Evolutionary conservation across 2,329 filamentous ascomycete species (phyloP), one percentile per base, ranked within the genome.

Genomic region (Grosmannia clavigera): DNA sequence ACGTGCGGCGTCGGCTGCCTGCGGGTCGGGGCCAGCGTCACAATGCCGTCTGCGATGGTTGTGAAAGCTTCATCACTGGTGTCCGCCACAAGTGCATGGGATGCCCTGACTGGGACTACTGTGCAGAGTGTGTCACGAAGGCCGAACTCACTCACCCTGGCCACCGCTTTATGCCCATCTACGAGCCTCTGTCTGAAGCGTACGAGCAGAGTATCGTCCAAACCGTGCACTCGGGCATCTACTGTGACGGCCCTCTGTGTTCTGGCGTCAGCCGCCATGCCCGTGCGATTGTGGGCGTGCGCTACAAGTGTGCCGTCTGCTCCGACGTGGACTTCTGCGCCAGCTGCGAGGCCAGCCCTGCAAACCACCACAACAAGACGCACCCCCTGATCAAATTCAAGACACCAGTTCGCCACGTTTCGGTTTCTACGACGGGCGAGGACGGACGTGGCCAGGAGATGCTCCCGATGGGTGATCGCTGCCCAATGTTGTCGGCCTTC

Each of bases 101-200:
- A 71, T 99, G 94, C 77, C 94, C 95, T 52, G 94, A 99, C 73
- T 99, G 90, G 88, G 94, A 99, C 69, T 97, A 89, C 75, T 99
- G 94, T 78, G 80, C 81, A 29, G 77, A 82, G 10, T 99, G 95
- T 73, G 73, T 90, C 61, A 74, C 79, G 67, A 82, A 80, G 65
- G 86, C 89, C 53, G 73, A 75, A 62, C 79, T 83, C 67, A 83
- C 81, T 57, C 95, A 99, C 71, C 84, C 89, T 22, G 80, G 81
- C 60, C 94, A 99, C 73, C 88, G 92, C 65, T 97, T 99, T 70
- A 89, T 89, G 14, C 84, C 90, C 51, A 81, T 99, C 65, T 96
- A 94, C 68, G 87, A 90, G 67, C 75, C 72, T 61, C 74, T 74
- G 63, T 68, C 67, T 58, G 60, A 61, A 2, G 2, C 27, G 5